Evolutionary conservation across 352 stramenopile species (phyloP).

Genomic region (Phytophthora cryptogea): DNA sequence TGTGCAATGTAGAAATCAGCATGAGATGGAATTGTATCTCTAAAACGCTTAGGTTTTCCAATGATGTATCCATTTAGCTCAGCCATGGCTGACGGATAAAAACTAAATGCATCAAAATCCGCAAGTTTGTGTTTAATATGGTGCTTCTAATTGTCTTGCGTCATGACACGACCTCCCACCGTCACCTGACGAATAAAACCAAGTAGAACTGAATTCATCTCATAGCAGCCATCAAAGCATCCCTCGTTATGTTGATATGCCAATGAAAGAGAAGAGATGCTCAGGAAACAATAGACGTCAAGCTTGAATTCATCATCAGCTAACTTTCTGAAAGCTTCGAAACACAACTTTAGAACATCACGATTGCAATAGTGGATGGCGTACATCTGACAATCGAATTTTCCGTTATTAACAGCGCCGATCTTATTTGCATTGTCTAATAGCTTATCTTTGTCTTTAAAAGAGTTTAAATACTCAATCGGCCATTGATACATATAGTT

Average conservation of each 20-base stretch:
- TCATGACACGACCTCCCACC: slow-evolving; percentile 12
- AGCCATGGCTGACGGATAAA: slow-evolving; percentile 14
- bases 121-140: slow-evolving; percentile 8
- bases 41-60: slow-evolving; percentile 4
- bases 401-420: neutral
- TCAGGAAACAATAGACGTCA: slow-evolving; percentile 5
- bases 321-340: slow-evolving; percentile 6
- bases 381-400: slow-evolving; percentile 9
- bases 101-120: slow-evolving; percentile 8
- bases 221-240: slow-evolving; percentile 13
- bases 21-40: slow-evolving; percentile 3
- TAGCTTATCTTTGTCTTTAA: slow-evolving; percentile 5
- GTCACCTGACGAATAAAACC: slow-evolving; percentile 5
- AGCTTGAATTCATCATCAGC: slow-evolving; percentile 1
- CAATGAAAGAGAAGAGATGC: slow-evolving; percentile 1
- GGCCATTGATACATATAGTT: slow-evolving; percentile 1
- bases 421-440: slow-evolving; percentile 6
- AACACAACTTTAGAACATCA: slow-evolving; percentile 5
- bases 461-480: slow-evolving; percentile 7
- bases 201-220: slow-evolving; percentile 8
- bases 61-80: slow-evolving; percentile 3
- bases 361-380: slow-evolving; percentile 15
- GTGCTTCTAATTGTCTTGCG: slow-evolving; percentile 7
- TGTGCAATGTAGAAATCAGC: slow-evolving; percentile 5
- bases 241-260: slow-evolving; percentile 12